phyloP scores from a whole-genome alignment of 176 grass and related monocot species.

The Rhipidocladum racemiflorum region DNA sequence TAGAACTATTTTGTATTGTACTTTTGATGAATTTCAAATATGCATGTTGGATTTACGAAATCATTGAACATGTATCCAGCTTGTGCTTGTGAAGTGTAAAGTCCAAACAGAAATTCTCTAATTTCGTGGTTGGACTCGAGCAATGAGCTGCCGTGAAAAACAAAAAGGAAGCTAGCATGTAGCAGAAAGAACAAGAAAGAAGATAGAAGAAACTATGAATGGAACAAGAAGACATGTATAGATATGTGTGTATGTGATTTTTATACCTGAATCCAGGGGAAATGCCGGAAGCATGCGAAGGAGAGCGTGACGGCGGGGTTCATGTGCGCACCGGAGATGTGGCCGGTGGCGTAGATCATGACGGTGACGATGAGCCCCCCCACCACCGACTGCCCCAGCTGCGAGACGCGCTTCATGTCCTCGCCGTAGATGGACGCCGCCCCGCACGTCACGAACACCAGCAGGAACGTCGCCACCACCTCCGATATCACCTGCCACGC shows the following conservation, averaged over 20 bases:
- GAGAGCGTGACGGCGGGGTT: constrained; percentile 95
- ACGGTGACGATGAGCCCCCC: constrained; percentile 83
- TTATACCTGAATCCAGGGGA: constrained; percentile 88
- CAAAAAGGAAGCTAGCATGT: not conserved
- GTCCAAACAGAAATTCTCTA: too few species aligned
- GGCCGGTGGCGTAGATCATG: constrained; percentile 90
- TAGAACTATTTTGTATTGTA: too few species aligned
- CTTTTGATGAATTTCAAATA: too few species aligned
- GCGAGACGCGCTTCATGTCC: constrained; percentile 60
- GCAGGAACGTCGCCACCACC: constrained; percentile 78
- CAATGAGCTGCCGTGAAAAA: not conserved
- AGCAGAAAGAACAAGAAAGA: constrained; percentile 1
- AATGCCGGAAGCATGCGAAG: constrained; percentile 78
- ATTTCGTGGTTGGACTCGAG: too few species aligned
- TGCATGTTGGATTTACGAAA: too few species aligned
- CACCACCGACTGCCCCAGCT: constrained; percentile 68
- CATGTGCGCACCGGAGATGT: constrained; percentile 96
- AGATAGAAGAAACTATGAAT: not conserved
- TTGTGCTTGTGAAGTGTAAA: too few species aligned
- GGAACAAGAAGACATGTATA: too few species aligned
- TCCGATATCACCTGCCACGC: constrained; percentile 68
- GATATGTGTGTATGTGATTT: not conserved
- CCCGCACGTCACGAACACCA: constrained; percentile 84
- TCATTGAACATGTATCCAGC: too few species aligned
- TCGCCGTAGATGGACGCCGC: constrained; percentile 68